Evolutionary conservation across 495 filamentous ascomycete genomes (phyloP).

Genomic region (Podospora fimiseda): DNA sequence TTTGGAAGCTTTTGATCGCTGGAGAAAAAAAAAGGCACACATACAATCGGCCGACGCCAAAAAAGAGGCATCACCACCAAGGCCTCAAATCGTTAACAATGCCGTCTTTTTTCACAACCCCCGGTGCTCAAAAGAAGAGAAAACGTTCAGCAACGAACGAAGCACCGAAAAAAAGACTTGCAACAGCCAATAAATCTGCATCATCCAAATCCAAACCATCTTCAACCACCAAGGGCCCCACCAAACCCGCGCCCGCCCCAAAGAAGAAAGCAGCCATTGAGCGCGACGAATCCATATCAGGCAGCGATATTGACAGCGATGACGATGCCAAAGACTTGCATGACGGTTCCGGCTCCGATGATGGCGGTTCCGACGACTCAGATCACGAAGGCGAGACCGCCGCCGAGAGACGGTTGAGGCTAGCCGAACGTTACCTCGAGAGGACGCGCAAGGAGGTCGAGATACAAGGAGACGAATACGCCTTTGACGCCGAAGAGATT

Average conservation of each 20-base stretch:
- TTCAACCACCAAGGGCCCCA: slow-evolving; percentile 35
- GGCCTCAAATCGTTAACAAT: slow-evolving; percentile 39
- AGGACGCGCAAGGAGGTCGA: slow-evolving; percentile 76
- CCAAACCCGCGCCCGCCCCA: slow-evolving; percentile 39
- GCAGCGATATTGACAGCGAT: slow-evolving; percentile 63
- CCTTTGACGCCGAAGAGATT: slow-evolving; percentile 89
- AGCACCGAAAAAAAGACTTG: slow-evolving; percentile 40
- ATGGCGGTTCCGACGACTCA: slow-evolving; percentile 43
- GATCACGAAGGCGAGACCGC: slow-evolving; percentile 70
- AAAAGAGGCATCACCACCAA: slow-evolving; percentile 7
- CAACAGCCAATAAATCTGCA: slow-evolving; percentile 35
- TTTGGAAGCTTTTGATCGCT: slow-evolving; percentile 13
- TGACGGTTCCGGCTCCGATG: slow-evolving; percentile 38
- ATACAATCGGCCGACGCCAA: slow-evolving; percentile 9
- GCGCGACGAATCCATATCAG: slow-evolving; percentile 74
- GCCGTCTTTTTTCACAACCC: slow-evolving; percentile 83
- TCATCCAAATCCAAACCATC: slow-evolving; percentile 34
- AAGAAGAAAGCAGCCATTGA: slow-evolving; percentile 54
- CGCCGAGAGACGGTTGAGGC: slow-evolving; percentile 75
- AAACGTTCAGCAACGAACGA: slow-evolving; percentile 49
- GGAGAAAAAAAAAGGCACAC: slow-evolving; percentile 9
- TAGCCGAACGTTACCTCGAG: slow-evolving; percentile 89
- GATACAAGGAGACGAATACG: slow-evolving; percentile 42
- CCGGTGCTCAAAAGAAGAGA: slow-evolving; percentile 72
- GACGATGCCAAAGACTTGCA: slow-evolving; percentile 26